Evolutionary conservation across 2,329 filamentous ascomycete genomes (phyloP).

Genomic region (Xylariaceae sp.): DNA sequence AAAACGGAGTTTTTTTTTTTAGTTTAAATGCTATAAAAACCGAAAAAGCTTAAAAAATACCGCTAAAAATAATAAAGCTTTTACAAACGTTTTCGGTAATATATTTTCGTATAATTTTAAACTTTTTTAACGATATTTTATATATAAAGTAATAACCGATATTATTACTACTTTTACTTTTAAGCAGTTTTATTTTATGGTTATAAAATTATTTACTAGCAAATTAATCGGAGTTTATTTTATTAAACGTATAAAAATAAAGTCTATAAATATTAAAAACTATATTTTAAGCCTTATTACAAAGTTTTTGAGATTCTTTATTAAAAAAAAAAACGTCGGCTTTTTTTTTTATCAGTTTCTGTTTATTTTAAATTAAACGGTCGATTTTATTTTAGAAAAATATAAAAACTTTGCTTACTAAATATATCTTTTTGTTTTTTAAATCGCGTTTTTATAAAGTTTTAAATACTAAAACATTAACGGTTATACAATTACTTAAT

Average conservation of each 20-base stretch:
- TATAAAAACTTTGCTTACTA: no score
- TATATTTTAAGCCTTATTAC: no score
- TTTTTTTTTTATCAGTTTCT: no score
- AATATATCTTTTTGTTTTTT: no score
- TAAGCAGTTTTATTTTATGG: background rate
- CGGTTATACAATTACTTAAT: background rate
- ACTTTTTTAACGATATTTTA: background rate
- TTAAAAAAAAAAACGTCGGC: no score
- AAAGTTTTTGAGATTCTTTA: no score
- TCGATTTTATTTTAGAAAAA: no score
- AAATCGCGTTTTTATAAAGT: background rate
- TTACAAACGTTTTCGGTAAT: background rate
- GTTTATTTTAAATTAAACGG: no score
- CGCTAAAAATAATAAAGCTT: background rate
- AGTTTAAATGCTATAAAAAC: background rate
- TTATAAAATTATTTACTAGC: background rate
- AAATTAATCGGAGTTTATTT: no score
- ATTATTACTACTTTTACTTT: background rate
- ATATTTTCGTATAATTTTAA: background rate
- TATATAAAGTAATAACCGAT: background rate
- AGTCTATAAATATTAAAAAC: no score
- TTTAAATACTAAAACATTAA: background rate
- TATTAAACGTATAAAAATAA: no score
- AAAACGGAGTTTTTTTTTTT: no score
- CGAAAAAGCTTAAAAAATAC: background rate